phyloP scores from a whole-genome alignment of 176 grass and related monocot species.

The Areca catechu region DNA sequence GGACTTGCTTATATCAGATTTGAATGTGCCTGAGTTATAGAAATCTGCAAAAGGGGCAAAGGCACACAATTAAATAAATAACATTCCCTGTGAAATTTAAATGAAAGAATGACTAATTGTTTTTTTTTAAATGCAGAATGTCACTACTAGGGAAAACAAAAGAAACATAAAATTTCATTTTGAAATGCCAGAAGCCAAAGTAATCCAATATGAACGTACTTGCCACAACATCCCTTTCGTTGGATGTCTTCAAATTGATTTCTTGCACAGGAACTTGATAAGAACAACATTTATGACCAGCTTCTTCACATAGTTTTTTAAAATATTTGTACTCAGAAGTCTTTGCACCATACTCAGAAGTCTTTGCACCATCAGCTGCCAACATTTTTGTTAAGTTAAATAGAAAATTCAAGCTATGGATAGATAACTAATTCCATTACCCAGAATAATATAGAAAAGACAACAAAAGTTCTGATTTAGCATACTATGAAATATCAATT shows the following conservation, averaged over 20 bases:
- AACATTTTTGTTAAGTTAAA: too few relatives aligned
- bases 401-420: too few relatives aligned
- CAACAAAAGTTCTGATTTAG: too few relatives aligned
- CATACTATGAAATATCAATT: too few relatives aligned
- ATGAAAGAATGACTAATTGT: too few relatives aligned
- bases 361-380: constrained; percentile 41
- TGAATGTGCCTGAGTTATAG: constrained; percentile 9
- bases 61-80: too few relatives aligned
- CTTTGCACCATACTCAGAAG: constrained; percentile 44
- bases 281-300: constrained; percentile 27
- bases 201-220: neutral
- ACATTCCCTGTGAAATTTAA: too few relatives aligned
- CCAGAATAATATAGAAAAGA: too few relatives aligned
- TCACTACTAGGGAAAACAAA: constrained; percentile 1
- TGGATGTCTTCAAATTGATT: constrained; percentile 17
- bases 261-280: constrained; percentile 23
- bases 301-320: constrained; percentile 47
- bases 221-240: constrained; percentile 15
- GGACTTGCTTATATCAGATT: constrained; percentile 17
- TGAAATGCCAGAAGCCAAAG: neutral
- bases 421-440: too few relatives aligned
- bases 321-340: constrained; percentile 60
- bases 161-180: constrained; percentile 4
- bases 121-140: too few relatives aligned
- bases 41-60: constrained; percentile 35